Conservation (phyloP, 78 protist species). For the Planoprotostelium fungivorum region DNA sequence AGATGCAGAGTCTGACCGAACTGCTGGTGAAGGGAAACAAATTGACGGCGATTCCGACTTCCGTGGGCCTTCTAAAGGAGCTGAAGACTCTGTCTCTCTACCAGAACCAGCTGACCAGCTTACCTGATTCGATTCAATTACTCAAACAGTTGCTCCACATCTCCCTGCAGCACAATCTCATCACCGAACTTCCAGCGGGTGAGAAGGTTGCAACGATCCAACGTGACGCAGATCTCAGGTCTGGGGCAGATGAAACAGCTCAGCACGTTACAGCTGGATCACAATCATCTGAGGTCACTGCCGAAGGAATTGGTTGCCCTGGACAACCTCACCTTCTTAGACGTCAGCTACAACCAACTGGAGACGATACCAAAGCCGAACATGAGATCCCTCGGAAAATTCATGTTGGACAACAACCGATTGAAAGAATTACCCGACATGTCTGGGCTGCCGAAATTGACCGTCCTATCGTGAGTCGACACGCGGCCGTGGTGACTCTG, state of each 20-base stretch:
- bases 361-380: not conserved
- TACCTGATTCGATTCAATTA: not conserved
- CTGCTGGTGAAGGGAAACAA: not conserved
- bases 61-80: not conserved
- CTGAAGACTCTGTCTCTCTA: not conserved
- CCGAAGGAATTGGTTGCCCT: not conserved
- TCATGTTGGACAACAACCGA: not conserved
- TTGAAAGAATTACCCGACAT: constrained; percentile 1
- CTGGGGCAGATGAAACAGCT: not conserved
- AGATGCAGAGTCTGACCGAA: not conserved
- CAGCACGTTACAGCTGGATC: not conserved
- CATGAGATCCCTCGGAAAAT: not conserved
- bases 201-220: not conserved
- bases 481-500: not conserved
- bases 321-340: not conserved
- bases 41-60: not conserved
- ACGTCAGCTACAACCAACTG: not conserved
- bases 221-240: not conserved
- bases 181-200: not conserved
- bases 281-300: not conserved
- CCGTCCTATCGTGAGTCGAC: not conserved
- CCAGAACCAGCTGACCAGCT: not conserved
- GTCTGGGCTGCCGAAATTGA: not conserved
- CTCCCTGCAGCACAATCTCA: not conserved
- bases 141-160: not conserved